These are phyloP conservation scores for Amanita inopinata DNA, from an alignment of 768 basidiomycete genomes.

Conservation along the genomic window DNA sequence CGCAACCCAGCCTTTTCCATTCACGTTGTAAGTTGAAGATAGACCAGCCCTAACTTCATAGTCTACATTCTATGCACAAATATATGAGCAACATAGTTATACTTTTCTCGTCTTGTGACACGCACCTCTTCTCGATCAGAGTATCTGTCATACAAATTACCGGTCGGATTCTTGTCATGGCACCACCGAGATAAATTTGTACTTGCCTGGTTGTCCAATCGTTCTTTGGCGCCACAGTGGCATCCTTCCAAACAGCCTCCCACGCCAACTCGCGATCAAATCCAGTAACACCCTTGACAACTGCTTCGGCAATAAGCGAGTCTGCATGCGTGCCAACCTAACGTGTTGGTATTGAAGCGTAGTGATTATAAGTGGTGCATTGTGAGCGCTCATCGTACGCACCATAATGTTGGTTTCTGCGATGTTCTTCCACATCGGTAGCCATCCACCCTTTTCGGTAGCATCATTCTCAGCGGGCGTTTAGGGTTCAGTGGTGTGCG, in stretches of 20 bases:
- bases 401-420: conserved; percentile 86
- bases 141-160: conserved; percentile 32
- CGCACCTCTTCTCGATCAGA: conserved; percentile 62
- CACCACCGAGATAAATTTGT: background rate
- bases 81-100: background rate
- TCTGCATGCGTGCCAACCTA: conserved; percentile 75
- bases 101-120: background rate
- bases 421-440: conserved; percentile 89
- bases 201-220: conserved; percentile 45
- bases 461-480: too few relatives aligned
- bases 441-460: conserved; percentile 78
- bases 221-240: conserved; percentile 46
- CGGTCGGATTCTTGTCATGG: background rate
- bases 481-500: too few relatives aligned
- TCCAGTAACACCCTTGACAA: conserved; percentile 51
- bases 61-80: conserved; percentile 43
- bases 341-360: background rate
- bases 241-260: conserved; percentile 70
- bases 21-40: conserved; percentile 47
- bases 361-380: too few relatives aligned
- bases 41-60: conserved; percentile 79
- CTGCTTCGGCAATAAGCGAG: conserved; percentile 66
- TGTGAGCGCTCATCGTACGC: background rate
- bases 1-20: conserved; percentile 63
- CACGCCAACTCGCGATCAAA: conserved; percentile 60